A percentile compares a stretch with the other conserved stretches of the same genome.
phyloP scores from a whole-genome alignment of 345 rosid species.

The Bruguiera parviflora region DNA sequence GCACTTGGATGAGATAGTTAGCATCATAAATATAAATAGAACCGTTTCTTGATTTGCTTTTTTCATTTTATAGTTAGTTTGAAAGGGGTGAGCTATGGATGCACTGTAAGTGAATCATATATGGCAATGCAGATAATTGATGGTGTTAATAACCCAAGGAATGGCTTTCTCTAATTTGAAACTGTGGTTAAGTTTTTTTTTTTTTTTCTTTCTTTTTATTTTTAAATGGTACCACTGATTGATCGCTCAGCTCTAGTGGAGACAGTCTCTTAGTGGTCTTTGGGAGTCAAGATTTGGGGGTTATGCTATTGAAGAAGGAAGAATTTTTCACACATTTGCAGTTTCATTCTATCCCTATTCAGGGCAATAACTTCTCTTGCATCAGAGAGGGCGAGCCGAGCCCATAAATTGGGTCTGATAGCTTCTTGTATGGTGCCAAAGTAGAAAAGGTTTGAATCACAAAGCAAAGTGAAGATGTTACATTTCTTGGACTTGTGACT shows the following conservation, averaged over 20 bases:
- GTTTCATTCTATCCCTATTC: conserved; percentile 19
- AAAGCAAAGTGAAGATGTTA: neutral
- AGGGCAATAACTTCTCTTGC: conserved; percentile 15
- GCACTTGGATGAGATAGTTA: neutral
- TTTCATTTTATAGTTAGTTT: neutral
- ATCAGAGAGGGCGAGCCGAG: conserved; percentile 5
- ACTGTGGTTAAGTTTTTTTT: neutral
- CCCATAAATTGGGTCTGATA: neutral
- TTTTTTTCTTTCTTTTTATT: neutral
- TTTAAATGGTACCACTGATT: neutral
- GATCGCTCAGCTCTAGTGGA: conserved; percentile 11
- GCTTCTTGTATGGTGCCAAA: conserved; percentile 15
- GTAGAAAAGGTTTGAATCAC: conserved; percentile 14
- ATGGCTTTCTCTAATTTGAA: neutral
- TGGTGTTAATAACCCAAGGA: neutral
- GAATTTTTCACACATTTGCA: conserved; percentile 14
- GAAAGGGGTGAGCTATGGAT: neutral
- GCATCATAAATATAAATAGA: neutral
- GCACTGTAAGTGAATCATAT: neutral
- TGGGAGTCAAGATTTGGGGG: conserved; percentile 11
- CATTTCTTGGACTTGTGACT: neutral
- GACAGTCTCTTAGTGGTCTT: conserved; percentile 12
- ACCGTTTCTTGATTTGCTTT: neutral
- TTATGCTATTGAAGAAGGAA: conserved; percentile 6
- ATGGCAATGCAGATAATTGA: neutral